phyloP scores from a whole-genome alignment of 805 yeast genomes.

The Maudiozyma pseudohumilis region DNA sequence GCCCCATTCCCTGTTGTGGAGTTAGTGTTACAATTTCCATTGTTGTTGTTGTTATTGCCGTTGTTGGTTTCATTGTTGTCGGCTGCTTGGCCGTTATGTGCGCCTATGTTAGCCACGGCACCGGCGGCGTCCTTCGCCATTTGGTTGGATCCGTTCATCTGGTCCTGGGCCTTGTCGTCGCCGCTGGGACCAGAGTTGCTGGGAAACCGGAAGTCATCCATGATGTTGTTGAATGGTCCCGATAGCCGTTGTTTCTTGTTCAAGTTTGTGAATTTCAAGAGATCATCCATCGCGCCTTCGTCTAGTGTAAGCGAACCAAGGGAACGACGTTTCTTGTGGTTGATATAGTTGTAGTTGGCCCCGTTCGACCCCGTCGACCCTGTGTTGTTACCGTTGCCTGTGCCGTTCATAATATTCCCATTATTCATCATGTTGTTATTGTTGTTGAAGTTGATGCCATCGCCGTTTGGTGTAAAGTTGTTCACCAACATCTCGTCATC shows the following conservation, averaged over 20 bases:
- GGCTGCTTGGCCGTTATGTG: no score
- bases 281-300: constrained; percentile 25
- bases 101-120: background rate
- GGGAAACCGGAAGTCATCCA: constrained; percentile 3
- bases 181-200: background rate
- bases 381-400: background rate
- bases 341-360: constrained; percentile 3
- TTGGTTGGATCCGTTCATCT: background rate
- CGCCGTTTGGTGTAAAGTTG: constrained; percentile 3
- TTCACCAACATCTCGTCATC: constrained; percentile 4
- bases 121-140: background rate
- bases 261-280: constrained; percentile 20
- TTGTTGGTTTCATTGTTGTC: background rate
- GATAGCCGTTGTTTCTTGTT: constrained; percentile 13
- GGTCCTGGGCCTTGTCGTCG: no score
- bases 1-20: no score
- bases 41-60: background rate
- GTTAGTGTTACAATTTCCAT: background rate
- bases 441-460: background rate
- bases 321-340: constrained; percentile 19
- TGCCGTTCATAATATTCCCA: constrained; percentile 1
- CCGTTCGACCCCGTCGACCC: constrained; percentile 1
- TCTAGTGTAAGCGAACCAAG: constrained; percentile 22
- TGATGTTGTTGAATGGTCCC: background rate
- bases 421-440: constrained; percentile 1